Percentiles rank a stretch among this genome's conserved stretches.
phyloP scores from a whole-genome alignment of 2,329 filamentous ascomycete genomes.

The Fusarium buharicum region DNA sequence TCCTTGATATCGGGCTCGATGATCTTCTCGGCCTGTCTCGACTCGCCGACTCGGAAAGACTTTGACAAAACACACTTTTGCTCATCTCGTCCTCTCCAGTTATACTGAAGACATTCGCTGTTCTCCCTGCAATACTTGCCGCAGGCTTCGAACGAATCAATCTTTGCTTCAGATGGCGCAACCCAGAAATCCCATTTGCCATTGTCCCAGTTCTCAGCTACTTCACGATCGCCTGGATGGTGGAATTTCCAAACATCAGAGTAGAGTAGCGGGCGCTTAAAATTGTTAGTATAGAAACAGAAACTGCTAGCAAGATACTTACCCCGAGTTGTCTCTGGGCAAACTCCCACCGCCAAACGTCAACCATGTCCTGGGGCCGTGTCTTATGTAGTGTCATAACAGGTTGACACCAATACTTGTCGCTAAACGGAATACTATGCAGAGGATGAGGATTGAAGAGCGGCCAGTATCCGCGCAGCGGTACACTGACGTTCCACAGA shows the following conservation, averaged over 20 bases:
- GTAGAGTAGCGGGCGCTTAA: conserved; percentile 51
- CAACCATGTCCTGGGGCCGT: conserved; percentile 58
- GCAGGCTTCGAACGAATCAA: conserved; percentile 46
- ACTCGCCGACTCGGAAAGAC: conserved; percentile 45
- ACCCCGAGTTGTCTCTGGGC: conserved; percentile 47
- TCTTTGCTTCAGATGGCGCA: conserved; percentile 39
- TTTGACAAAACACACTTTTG: conserved; percentile 45
- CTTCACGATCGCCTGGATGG: conserved; percentile 45
- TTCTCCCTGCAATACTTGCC: conserved; percentile 43
- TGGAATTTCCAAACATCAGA: conserved; percentile 53
- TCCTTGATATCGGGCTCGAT: conserved; percentile 41
- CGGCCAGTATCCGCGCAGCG: conserved; percentile 60
- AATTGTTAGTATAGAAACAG: conserved; percentile 25
- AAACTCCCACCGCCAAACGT: conserved; percentile 60
- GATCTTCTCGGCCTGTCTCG: conserved; percentile 40
- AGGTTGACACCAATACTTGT: conserved; percentile 62
- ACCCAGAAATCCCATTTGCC: conserved; percentile 48
- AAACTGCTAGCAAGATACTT: conserved; percentile 23
- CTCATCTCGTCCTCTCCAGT: conserved; percentile 49
- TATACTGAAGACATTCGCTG: conserved; percentile 46
- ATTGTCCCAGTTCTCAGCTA: conserved; percentile 47
- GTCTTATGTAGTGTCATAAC: conserved; percentile 62
- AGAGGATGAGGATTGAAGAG: conserved; percentile 62
- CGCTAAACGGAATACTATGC: conserved; percentile 59
- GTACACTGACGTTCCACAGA: conserved; percentile 56